Base-by-base conservation (phyloP, 2,329 filamentous ascomycete genomes). In the Sporothrix variecibatus region DNA sequence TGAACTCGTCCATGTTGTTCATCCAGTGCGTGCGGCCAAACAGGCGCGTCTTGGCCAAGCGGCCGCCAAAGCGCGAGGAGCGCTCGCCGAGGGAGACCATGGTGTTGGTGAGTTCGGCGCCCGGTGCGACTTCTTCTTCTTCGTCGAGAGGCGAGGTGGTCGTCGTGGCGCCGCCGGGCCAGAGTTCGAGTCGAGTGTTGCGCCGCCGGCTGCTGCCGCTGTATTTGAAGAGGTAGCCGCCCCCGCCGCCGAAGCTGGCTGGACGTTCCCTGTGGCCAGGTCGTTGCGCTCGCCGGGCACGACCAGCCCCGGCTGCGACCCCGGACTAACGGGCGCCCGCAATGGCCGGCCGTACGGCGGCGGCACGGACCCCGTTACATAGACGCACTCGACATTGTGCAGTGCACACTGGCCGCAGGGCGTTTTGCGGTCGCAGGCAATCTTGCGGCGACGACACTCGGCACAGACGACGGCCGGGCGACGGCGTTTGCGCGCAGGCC, bases 381-480 rank as follows among this genome's bases (percentile, higher is more conserved):
- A 91, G 0, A 87, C 82, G 76, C 90, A 92, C 28, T 82, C 82
- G 2, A 84, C 83, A 40, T 85, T 86, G 75, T 85, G 85, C 23
- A 88, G 87, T 73, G 86, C 85, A 77, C 90, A 92, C 73, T 89
- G 88, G 74, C 83, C 85, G 77, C 89, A 91, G 1, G 90, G 90
- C 5, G 81, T 80, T 74, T 86, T 85, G 62, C 87, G 86, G 78
- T 91, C 87, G 77, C 89, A 92, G 68, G 86, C 84, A 74, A 91
- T 87, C 80, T 92, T 92, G 46, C 88, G 87, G 72, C 82, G 85
- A 43, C 89, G 85, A 77, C 90, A 92, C 49, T 88, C 82, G 75
- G 84, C 81, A 77, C 88, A 90, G 0, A 88, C 88, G n/a, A 85
- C 79, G 8, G 84, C 80, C 51, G 82, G 83, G 34, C 81, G 79